Conservation (phyloP, 257 asterid species). For the Solanum virginianum region DNA sequence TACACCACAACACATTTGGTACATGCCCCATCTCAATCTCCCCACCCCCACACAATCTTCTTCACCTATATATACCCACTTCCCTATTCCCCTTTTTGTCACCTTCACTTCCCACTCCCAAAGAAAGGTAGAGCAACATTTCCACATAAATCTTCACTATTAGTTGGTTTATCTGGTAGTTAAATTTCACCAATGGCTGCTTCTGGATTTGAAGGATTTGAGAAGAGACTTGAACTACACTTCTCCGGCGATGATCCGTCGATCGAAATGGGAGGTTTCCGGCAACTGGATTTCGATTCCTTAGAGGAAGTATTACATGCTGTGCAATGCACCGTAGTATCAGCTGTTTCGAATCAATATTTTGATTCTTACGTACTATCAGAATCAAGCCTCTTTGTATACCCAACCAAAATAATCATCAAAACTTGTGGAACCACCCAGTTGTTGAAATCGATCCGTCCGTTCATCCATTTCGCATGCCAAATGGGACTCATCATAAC, state of each 20-base stretch:
- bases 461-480: slow-evolving; percentile 33
- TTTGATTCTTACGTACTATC: slow-evolving; percentile 85
- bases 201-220: slow-evolving; percentile 96
- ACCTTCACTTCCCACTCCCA: slow-evolving; percentile 16
- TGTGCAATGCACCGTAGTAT: slow-evolving; percentile 92
- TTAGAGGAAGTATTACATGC: slow-evolving; percentile 63
- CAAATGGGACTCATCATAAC: slow-evolving; percentile 46
- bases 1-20: background rate
- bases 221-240: slow-evolving; percentile 72
- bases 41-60: background rate
- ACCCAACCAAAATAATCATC: slow-evolving; percentile 80
- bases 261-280: slow-evolving; percentile 48
- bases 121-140: background rate
- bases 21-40: background rate
- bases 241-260: slow-evolving; percentile 69
- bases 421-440: slow-evolving; percentile 96
- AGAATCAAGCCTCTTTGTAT: slow-evolving; percentile 77
- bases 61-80: slow-evolving; percentile 27
- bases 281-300: slow-evolving; percentile 37
- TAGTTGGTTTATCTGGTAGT: background rate
- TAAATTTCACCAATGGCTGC: slow-evolving; percentile 41
- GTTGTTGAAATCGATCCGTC: slow-evolving; percentile 62
- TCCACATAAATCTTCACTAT: background rate
- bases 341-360: slow-evolving; percentile 60
- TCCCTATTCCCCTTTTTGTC: slow-evolving; percentile 41